phyloP scores from a whole-genome alignment of 148 eudicot genomes.

The Chenopodium berlandieri region DNA sequence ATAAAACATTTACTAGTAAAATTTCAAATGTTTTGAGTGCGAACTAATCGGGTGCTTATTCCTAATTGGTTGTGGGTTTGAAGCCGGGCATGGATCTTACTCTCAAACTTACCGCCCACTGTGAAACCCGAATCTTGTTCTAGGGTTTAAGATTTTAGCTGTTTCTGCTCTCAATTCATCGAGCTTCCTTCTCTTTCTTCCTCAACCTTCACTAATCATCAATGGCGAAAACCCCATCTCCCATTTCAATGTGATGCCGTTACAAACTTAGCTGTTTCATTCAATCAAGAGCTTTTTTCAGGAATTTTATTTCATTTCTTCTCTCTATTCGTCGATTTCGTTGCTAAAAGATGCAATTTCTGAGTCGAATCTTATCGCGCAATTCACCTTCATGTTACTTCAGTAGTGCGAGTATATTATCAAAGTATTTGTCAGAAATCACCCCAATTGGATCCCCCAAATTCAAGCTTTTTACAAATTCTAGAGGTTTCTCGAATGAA shows the following conservation, averaged over 20 bases:
- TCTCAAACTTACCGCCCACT: neutral
- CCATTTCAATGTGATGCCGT: too few species aligned
- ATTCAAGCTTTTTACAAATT: slow-evolving; percentile 24
- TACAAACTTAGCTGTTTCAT: too few species aligned
- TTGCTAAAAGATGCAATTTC: slow-evolving; percentile 32
- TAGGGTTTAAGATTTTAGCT: neutral
- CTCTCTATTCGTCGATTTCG: neutral
- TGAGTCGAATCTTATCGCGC: slow-evolving; percentile 32
- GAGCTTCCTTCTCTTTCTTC: neutral
- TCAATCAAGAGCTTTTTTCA: too few species aligned
- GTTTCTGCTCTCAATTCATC: too few species aligned
- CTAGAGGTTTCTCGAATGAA: slow-evolving; percentile 36
- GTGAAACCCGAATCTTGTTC: neutral
- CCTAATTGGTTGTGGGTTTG: too few species aligned
- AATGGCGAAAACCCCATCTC: too few species aligned
- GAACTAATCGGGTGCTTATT: too few species aligned
- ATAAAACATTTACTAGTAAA: too few species aligned
- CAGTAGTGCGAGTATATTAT: slow-evolving; percentile 3
- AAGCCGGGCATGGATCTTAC: too few species aligned
- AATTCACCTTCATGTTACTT: slow-evolving; percentile 8
- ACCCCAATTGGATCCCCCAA: slow-evolving; percentile 15
- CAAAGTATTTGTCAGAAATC: slow-evolving; percentile 14
- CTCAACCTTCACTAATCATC: neutral
- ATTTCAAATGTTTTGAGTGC: too few species aligned
- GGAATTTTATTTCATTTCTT: too few species aligned